These are phyloP conservation scores for Bromus sterilis DNA, from an alignment of 176 grass and related monocot species.

Conservation along the genomic window DNA sequence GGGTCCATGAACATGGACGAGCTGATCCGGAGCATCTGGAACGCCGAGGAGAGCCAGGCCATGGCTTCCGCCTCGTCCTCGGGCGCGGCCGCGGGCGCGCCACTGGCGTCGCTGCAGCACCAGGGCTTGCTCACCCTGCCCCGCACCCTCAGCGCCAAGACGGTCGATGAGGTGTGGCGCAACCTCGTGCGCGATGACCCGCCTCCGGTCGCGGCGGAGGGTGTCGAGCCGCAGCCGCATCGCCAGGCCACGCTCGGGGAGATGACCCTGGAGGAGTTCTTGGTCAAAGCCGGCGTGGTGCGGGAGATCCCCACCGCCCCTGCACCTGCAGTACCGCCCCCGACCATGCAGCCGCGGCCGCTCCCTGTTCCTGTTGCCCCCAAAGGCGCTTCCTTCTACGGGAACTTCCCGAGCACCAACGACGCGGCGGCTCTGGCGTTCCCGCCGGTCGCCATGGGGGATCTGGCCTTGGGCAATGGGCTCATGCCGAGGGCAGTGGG, in stretches of 20 bases:
- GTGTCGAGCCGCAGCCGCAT: not conserved
- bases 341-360: slow-evolving; percentile 20
- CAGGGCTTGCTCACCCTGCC: slow-evolving; percentile 78
- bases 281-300: slow-evolving; percentile 73
- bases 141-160: slow-evolving; percentile 73
- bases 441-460: slow-evolving; percentile 35
- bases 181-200: slow-evolving; percentile 48
- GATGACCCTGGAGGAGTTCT: slow-evolving; percentile 89
- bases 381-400: slow-evolving; percentile 35
- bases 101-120: slow-evolving; percentile 33
- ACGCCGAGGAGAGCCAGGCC: slow-evolving; percentile 75
- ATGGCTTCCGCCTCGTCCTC: slow-evolving; percentile 34
- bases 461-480: slow-evolving; percentile 28
- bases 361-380: slow-evolving; percentile 33
- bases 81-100: not conserved
- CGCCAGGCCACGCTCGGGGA: slow-evolving; percentile 69
- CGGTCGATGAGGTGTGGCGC: slow-evolving; percentile 84
- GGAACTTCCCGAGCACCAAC: slow-evolving; percentile 32
- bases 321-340: not conserved
- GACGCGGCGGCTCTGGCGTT: slow-evolving; percentile 18
- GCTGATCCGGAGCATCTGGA: slow-evolving; percentile 94
- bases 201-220: not conserved
- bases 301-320: slow-evolving; percentile 34
- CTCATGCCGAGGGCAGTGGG: slow-evolving; percentile 33
- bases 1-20: slow-evolving; percentile 98